Percentiles rank a stretch among this genome's conserved stretches.
phyloP scores from a whole-genome alignment of 768 basidiomycete species.

The Daedaleopsis nitida region DNA sequence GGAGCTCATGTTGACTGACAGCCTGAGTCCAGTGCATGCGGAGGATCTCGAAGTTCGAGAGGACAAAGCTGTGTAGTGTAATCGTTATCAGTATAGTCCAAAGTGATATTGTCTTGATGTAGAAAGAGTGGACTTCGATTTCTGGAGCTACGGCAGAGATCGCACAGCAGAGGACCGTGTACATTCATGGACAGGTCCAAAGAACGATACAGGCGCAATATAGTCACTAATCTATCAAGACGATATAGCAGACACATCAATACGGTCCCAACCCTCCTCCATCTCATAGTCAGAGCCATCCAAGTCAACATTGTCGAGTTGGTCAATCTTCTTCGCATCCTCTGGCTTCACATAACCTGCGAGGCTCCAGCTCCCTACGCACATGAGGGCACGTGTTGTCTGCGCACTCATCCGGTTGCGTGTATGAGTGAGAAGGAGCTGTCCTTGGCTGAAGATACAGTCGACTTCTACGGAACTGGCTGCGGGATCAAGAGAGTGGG shows the following conservation, averaged over 20 bases:
- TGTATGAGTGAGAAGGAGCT: slow-evolving; percentile 31
- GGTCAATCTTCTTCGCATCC: slow-evolving; percentile 22
- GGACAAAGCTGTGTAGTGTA: no score
- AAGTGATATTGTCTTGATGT: no score
- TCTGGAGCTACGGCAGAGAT: no score
- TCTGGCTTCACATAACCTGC: slow-evolving; percentile 24
- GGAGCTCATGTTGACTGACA: no score
- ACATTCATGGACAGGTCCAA: no score
- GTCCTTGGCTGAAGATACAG: slow-evolving; percentile 30
- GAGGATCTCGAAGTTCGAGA: no score
- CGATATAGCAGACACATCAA: background rate
- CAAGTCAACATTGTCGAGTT: slow-evolving; percentile 9
- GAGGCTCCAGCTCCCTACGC: slow-evolving; percentile 33
- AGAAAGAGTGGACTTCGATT: no score
- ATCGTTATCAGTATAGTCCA: no score
- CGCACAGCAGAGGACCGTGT: no score
- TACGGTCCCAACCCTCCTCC: background rate
- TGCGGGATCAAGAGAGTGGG: slow-evolving; percentile 14
- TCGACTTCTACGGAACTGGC: slow-evolving; percentile 36
- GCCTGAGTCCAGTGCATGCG: no score
- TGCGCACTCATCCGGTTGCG: slow-evolving; percentile 30
- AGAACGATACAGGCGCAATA: no score
- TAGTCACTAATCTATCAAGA: no score
- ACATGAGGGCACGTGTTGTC: slow-evolving; percentile 32
- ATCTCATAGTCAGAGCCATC: slow-evolving; percentile 17